Conservation (phyloP, 257 asterid species). For the Cinchona pubescens region DNA sequence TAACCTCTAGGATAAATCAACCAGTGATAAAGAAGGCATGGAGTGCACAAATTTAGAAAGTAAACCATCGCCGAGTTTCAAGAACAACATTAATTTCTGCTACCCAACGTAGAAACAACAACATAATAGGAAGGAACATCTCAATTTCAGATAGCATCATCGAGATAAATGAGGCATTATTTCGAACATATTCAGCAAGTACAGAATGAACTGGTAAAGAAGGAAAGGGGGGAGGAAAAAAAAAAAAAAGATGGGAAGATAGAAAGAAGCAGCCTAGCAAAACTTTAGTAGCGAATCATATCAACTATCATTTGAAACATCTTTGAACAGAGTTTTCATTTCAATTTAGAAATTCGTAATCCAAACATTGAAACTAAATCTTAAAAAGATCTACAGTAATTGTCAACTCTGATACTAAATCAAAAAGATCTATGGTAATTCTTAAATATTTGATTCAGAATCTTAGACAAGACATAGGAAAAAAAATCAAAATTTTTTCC, state of each 20-base stretch:
- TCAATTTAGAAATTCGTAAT: background rate
- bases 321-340: background rate
- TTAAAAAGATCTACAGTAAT: background rate
- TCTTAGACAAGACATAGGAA: too few species aligned
- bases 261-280: background rate
- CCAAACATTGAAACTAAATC: background rate
- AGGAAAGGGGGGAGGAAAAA: too few species aligned
- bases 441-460: too few species aligned
- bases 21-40: background rate
- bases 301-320: background rate
- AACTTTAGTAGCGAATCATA: background rate
- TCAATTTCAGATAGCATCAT: background rate
- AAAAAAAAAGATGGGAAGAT: background rate
- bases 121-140: background rate
- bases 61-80: background rate
- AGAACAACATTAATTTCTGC: background rate
- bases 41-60: background rate
- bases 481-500: background rate
- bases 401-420: background rate
- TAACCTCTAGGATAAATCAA: too few species aligned
- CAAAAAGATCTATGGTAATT: too few species aligned
- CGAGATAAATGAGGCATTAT: background rate
- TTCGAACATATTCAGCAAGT: background rate
- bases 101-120: background rate
- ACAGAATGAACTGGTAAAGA: background rate